Evolutionary conservation across 441 rosid genomes (phyloP), one percentile per base, ranked within the genome.

Genomic region (Pelargonium australe): DNA sequence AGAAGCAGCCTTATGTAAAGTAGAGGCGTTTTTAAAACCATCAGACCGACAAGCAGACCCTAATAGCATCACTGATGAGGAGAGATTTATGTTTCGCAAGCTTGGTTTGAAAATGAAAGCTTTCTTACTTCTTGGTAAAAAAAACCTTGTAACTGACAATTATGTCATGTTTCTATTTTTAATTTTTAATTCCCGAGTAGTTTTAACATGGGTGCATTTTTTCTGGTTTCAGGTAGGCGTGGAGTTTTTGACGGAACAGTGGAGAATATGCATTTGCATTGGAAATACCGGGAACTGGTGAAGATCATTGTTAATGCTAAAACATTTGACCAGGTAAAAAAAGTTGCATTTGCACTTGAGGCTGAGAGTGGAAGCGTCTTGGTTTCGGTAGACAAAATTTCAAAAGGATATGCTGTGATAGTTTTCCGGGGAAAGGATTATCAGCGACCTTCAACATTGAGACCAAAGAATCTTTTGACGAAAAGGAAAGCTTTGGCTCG

Each of bases 211-310:
- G 75, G 69, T 66, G 23, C 47, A n/a, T 53, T 17, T 63, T 76
- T 69, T 69, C 77, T 66, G 75, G 72, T 45, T 84, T 75, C 85
- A 94, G 99, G 97, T 74, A 79, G 97, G 64, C 92, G 96, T 64
- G 99, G 99, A 43, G 92, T 94, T 77, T 94, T 91, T 64, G 96
- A 87, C 80, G 97, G 99, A 68, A 94, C 99, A 1, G 88, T 94
- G 77, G 97, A 94, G 76, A 94, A 94, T 80, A 94, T 94, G 97
- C 99, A 94, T 81, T 82, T 94, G 84, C 99, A 91, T 71, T 94
- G 99, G 99, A 94, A 91, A 72, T 87, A 94, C 75, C 81, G 99
- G 14, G 99, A 91, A 74, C 81, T 94, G 79, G 81, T 94, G 74
- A 91, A 94, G 81, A 87, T 94, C 76, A 82, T 88, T 63, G 77